Base-by-base conservation (phyloP, 139 green algal species). In the Chlorella sp. region DNA sequence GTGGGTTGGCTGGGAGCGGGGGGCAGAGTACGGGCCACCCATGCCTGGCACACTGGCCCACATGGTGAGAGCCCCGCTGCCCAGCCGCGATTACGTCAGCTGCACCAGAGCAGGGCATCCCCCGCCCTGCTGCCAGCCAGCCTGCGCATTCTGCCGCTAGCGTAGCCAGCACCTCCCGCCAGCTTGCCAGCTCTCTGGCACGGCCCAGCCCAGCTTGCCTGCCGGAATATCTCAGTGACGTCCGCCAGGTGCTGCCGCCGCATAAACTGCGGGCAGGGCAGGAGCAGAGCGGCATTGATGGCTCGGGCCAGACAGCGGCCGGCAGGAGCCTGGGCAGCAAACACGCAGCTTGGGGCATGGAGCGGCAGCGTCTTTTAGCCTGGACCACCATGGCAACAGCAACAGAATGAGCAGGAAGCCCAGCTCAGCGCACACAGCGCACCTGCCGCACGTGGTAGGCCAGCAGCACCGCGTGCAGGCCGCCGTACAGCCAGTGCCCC, bases 201-300 rank as follows among this genome's bases (percentile, higher is more conserved):
- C 30, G 26, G 6, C 36, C 17, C 38, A 48, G 32, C 68, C 64
- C 32, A 20, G 16, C 68, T 36, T 32, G 19, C 68, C 69, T 87
- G 40, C 8, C 89, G 76, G 83, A 96, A 96, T 8, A 95, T 89
- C 56, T 96, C 93, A 54, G 93, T 96, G 19, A 94, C 92, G 54
- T 96, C 93, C 43, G 90, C 83, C 22, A 85, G 30, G 65, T 94
- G 82, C 46, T 74, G 73, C 44, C 68, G 79, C 62, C 64, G 79
- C 79, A 74, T 64, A 43, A 51, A 80, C 51, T 85, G 82, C n/a
- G 32, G 64, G 60, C 17, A n/a, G 64, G 43, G 65, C 19, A 34
- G 43, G 28, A 77, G 41, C 13, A 17, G 38, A 3, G 65, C 46
- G 48, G 17, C 34, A 46, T 3, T 11, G 65, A 7, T 0, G n/a